These are phyloP conservation scores for Picochlorum sp. DNA, from an alignment of 139 green algal species.

Conservation along the genomic window DNA sequence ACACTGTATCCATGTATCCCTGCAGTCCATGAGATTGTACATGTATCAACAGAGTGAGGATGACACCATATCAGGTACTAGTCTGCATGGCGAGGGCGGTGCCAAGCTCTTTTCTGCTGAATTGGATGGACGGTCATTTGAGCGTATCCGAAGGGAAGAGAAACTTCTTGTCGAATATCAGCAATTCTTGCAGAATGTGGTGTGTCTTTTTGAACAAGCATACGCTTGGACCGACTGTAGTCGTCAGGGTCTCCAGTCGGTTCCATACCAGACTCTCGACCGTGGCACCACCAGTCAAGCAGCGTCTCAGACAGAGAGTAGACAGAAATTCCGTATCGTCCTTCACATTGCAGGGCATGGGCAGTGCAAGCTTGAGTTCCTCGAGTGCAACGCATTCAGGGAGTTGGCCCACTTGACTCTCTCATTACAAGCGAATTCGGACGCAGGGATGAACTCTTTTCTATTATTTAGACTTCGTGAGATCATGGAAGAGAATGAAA, in stretches of 20 bases:
- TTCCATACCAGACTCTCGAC: too few relatives aligned
- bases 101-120: conserved; percentile 77
- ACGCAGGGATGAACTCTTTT: conserved; percentile 66
- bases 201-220: conserved; percentile 39
- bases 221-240: too few relatives aligned
- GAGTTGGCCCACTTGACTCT: conserved; percentile 83
- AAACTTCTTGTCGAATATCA: conserved; percentile 87
- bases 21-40: too few relatives aligned
- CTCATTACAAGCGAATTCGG: conserved; percentile 66
- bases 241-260: too few relatives aligned
- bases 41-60: background rate
- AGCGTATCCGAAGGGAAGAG: conserved; percentile 74
- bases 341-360: conserved; percentile 53
- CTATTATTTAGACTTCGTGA: conserved; percentile 25
- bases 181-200: conserved; percentile 77
- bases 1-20: too few relatives aligned
- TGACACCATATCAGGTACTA: conserved; percentile 30
- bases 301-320: too few relatives aligned
- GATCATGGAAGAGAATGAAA: conserved; percentile 26
- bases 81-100: conserved; percentile 67
- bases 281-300: too few relatives aligned
- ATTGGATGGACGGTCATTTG: conserved; percentile 84
- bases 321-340: background rate
- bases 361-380: conserved; percentile 53
- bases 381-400: conserved; percentile 95